Percentiles rank a stretch among this genome's conserved stretches.
Conservation (phyloP, 2,329 filamentous ascomycete genomes). For the Fusarium nelsonii region DNA sequence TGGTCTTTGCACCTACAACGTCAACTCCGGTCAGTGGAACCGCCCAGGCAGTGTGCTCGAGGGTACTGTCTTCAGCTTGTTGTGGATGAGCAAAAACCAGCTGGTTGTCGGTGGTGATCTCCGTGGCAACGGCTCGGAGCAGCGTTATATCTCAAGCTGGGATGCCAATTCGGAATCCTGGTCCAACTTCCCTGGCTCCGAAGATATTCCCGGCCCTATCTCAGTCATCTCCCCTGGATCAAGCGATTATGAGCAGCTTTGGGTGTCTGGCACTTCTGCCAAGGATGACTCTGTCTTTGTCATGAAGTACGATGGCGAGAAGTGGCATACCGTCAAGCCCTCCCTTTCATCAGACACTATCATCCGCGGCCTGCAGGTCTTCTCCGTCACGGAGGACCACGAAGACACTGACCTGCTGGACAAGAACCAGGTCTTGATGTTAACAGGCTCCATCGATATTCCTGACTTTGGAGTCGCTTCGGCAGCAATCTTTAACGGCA, state of each 20-base stretch:
- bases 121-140: constrained; percentile 70
- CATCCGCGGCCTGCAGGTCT: constrained; percentile 85
- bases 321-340: constrained; percentile 75
- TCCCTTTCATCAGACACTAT: constrained; percentile 73
- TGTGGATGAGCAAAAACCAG: constrained; percentile 79
- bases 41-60: constrained; percentile 78
- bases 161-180: constrained; percentile 76
- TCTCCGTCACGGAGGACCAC: constrained; percentile 78
- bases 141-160: constrained; percentile 78
- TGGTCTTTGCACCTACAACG: constrained; percentile 83
- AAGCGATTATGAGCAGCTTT: constrained; percentile 77
- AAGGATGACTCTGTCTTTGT: constrained; percentile 79
- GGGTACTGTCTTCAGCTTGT: constrained; percentile 77
- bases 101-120: constrained; percentile 85
- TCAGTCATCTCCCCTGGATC: constrained; percentile 81
- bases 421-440: constrained; percentile 77
- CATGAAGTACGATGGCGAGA: constrained; percentile 81
- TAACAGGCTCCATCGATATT: constrained; percentile 86
- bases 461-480: constrained; percentile 83
- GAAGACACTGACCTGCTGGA: constrained; percentile 72
- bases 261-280: constrained; percentile 78
- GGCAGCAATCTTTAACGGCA: constrained; percentile 89
- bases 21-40: constrained; percentile 79
- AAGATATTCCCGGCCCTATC: constrained; percentile 81
- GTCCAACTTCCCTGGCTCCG: constrained; percentile 71